Evolutionary conservation across 371 early-diverging fungal genomes (phyloP), one percentile per base, ranked within the genome.

Genomic region (Zancudomyces culisetae): DNA sequence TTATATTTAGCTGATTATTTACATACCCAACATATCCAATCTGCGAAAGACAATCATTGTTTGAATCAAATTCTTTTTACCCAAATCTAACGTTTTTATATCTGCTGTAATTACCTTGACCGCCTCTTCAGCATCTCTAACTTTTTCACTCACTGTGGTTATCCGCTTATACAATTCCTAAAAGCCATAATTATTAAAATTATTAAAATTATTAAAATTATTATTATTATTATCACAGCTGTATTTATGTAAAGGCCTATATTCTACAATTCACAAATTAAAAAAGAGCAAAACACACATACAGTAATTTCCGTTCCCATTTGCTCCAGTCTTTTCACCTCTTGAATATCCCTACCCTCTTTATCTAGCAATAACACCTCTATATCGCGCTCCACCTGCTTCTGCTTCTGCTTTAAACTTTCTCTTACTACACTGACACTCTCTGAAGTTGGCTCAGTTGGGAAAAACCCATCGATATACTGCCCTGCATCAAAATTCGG

Each of bases 31-130:
- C 86, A 93, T 86, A 58, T 90, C 89, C 19, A 91, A 68, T 54
- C 90, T 71, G 55, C 81, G 81, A 23, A 92, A 68, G 1, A 83
- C 77, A 0, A 85, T 82, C 8, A 90, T 85, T 1, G 90, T 77
- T 22, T 66, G 62, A 0, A 85, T 81, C 54, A 96, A 67, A 56
- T 94, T 90, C 42, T 81, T 75, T 60, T 96, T 96, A 43, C 92
- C 89, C 56, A 77, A 81, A 64, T 96, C 97, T 20, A 96, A 69
- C 2, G 83, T 75, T 63, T 89, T 90, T 54, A 96, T 92, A 54
- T 96, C 97, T 55, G 81, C 77, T 10, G 97, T 94, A 43, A 96
- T 93, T 49, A 90, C 90, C 43, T 81, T 79, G 0, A 94, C 94
- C 77, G 81, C 83, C 2, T 76, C 69, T 55, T 93, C 92, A 0